Conservation (phyloP, 2,329 filamentous ascomycete species). For the Cercospora zeae-maydis region DNA sequence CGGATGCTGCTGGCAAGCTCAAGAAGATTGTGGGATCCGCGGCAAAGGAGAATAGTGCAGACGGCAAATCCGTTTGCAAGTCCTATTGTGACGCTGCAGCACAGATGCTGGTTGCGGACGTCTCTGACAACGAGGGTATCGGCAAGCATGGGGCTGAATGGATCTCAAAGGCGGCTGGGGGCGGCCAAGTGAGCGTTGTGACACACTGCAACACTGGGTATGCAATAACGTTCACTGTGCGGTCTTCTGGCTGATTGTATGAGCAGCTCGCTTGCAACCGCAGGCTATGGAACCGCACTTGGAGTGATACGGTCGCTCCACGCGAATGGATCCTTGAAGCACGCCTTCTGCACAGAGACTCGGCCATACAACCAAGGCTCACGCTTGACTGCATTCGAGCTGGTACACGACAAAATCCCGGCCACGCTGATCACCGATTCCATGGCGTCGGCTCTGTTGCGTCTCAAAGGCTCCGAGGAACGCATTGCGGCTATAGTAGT, state of each 20-base stretch:
- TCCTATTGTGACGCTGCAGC: slow-evolving; percentile 79
- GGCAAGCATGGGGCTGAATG: slow-evolving; percentile 79
- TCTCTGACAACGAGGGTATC: slow-evolving; percentile 81
- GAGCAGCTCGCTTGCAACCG: slow-evolving; percentile 78
- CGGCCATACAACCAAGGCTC: slow-evolving; percentile 97
- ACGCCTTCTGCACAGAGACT: slow-evolving; percentile 95
- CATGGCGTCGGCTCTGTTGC: slow-evolving; percentile 87
- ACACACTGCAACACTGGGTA: slow-evolving; percentile 98
- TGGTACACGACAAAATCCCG: slow-evolving; percentile 90
- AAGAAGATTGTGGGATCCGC: slow-evolving; percentile 60
- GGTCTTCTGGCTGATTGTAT: slow-evolving; percentile 26
- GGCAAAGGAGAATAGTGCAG: slow-evolving; percentile 41
- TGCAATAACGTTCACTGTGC: slow-evolving; percentile 1
- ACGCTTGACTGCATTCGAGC: slow-evolving; percentile 88
- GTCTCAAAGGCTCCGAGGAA: slow-evolving; percentile 54
- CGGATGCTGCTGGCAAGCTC: slow-evolving; percentile 81
- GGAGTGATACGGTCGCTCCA: slow-evolving; percentile 87
- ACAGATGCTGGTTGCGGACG: slow-evolving; percentile 80
- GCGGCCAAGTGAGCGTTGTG: slow-evolving; percentile 68
- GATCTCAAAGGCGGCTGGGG: slow-evolving; percentile 62
- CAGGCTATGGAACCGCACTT: slow-evolving; percentile 93
- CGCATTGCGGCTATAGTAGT: slow-evolving; percentile 86
- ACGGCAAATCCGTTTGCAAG: slow-evolving; percentile 56
- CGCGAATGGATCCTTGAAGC: slow-evolving; percentile 61
- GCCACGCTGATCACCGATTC: slow-evolving; percentile 92